Evolutionary conservation across 768 basidiomycete genomes (phyloP), one percentile per base, ranked within the genome.

Genomic region (Mycena sanguinolenta): DNA sequence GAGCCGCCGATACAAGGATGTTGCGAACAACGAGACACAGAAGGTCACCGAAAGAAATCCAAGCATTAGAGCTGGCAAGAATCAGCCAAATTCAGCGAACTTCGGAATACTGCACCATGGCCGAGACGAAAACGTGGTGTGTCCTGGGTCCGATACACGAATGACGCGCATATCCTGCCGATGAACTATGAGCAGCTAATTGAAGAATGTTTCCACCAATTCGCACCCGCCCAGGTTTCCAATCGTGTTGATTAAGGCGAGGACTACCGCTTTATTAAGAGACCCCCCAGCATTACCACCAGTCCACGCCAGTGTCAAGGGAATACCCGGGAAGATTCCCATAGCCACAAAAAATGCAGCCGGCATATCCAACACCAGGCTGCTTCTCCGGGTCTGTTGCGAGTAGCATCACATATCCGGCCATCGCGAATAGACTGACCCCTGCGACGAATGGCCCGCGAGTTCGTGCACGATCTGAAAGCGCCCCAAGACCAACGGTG

Each of bases 271-370:
- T 64, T 84, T 82, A 73, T 87, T 86, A 58, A 86, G 68, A 73
- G 88, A 88, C 27, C 90, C 88, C 27, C 89, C 89, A 0, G 87
- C 84, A 62, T 89, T 88, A 10, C 86, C 85, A 2, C 84, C 82
- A 2, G 81, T 85, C 90, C 90, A 91, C 39, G 88, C 87, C 2
- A 91, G 76, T 30, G 76, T 75, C 23, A 89, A 74, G 1, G 83
- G 79, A 60, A 89, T 81, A 8, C 83, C 84, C 0, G 90, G 87
- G 72, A 79, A 90, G 8, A 88, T 84, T 23, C 89, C 90, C 23
- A 82, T 77, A 4, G 88, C 86, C 30, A 87, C 85, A n/a, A 46
- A 90, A 77, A 34, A 90, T 65, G 6, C 86, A 78, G 2, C 86
- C 89, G 10, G 79, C 76, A 71, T 90, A 90, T 4, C 79, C 86